Base-by-base conservation (phyloP, 345 rosid species). In the Ceriops tagal region DNA sequence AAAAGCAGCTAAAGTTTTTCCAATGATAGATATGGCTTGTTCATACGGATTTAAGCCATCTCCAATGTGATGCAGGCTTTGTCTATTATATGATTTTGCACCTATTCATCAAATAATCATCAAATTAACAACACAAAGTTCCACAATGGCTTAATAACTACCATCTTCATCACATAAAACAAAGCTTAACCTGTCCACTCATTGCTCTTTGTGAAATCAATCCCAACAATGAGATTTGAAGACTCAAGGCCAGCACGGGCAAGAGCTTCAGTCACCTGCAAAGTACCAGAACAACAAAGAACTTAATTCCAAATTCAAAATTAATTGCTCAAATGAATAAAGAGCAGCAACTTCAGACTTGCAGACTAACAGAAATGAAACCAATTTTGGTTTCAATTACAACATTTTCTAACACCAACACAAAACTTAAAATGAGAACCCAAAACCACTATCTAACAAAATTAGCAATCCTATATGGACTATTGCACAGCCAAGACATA, bases 141-240 rank as follows among this genome's bases (percentile, higher is more conserved):
- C 57, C 20, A 58, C 46, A 15, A 63, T 34, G 46, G 47, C 58
- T 39, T 32, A 52, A 43, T n/a, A 72, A 62, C 24, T 69, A 31
- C 64, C 39, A 77, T 67, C 53, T 49, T 43, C 57, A 53, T 61
- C 49, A 80, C 28, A 24, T 59, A 63, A 78, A 26, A 71, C 57
- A 73, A 73, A 57, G 66, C 16, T 16, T 24, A 61, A 76, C 79
- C 75, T 56, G 79, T 76, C 79, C 79, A 76, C 65, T 76, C 79
- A 32, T 76, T 76, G 49, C 79, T 76, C 65, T 76, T 76, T 5
- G 79, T 76, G 71, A 76, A 76, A 67, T 76, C 79, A 76, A 76
- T 62, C 20, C 79, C 79, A 71, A 76, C 72, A 62, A 76, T 76
- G 49, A 76, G 79, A 71, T 76, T 76, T 20, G 79, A 76, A 11